Evolutionary conservation across 1,284 basidiomycete genomes (phyloP), one percentile per base, ranked within the genome.

Genomic region (Leccinum solheimii): DNA sequence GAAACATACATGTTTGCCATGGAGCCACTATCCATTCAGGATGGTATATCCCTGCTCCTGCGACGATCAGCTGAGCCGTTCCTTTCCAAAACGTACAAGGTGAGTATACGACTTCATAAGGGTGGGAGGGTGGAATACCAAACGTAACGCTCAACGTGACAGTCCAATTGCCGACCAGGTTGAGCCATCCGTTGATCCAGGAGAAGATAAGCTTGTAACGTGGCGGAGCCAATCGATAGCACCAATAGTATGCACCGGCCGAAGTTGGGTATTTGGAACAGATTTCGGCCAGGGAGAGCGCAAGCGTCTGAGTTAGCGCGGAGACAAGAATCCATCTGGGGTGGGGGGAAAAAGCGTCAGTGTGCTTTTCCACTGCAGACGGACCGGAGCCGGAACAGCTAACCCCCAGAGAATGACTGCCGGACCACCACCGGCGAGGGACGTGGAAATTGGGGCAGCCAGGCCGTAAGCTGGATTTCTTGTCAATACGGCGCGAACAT

Each of bases 171-270:
- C 83, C 83, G 23, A 83, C 82, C 68, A 84, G 72, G 5, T 80
- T 82, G 32, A 86, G 71, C 84, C 84, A 86, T 8, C 83, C 83
- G 62, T 82, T 82, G 54, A 85, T 80, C 83, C 83, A 86, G 8
- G 81, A 83, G 3, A 79, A 68, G 3, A 83, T 55, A 8, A 83
- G 68, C 55, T 80, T 75, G 50, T 74, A 75, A 38, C 69, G 73
- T 0, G 80, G 78, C 6, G 82, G 75, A 0, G 81, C 78, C 5
- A 86, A 74, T 27, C 79, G 77, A 67, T 80, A 85, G 56, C 79
- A 81, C 83, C 84, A 85, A 64, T 85, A 86, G 62, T 84, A 85
- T 3, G 83, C 80, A 23, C 83, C 84, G 0, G 82, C 83, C 0
- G 83, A 83, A 1, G 84, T 85, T 0, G 84, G 83, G 62, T 83